Base-by-base conservation (phyloP, 2,329 filamentous ascomycete genomes). In the Fonsecaea pugnacius region DNA sequence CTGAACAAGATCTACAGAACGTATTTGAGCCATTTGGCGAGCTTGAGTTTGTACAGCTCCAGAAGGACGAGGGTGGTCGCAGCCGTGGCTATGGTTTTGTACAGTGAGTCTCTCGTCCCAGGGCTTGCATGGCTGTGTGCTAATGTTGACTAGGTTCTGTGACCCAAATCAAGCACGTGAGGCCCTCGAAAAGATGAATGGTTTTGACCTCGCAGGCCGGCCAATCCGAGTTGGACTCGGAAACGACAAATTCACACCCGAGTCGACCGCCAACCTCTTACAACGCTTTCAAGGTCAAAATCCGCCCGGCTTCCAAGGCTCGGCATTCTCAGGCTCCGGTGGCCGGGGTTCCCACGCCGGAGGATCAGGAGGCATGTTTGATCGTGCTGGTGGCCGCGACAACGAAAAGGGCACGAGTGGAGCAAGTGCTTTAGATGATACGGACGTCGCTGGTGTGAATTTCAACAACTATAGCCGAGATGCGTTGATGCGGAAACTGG, bases 391-490 rank as follows among this genome's bases (percentile, higher is more conserved):
- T 70, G 91, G 90, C 70, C 89, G 93, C 73, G 92, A 96, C 74
- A 91, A 89, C 76, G 92, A 96, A 74, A 96, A 97, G 79, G 86
- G 87, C 70, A 87, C 91, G 52, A 91, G 91, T 66, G 92, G 92
- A 72, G 94, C 94, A 56, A 96, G 93, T 80, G 95, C 95, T 73
- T 84, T 99, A 58, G 95, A 99, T 79, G 95, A 99, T 76, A 96
- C 93, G 67, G 95, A 99, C 78, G 95, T 99, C 76, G 92, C 91
- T 58, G 95, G 95, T 75, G 94, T 99, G 79, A 98, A 98, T 81
- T 98, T 98, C 89, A 96, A 92, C 85, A 97, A 97, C 79, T 97
- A 96, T 83, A 96, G 92, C 84, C 91, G 95, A 81, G 92, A 98
- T 82, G 91, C 93, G 75, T 89, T 99, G 80, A 99, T 99, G 95